These are phyloP conservation scores for Litchi chinensis DNA, from an alignment of 345 rosid species.

Conservation along the genomic window DNA sequence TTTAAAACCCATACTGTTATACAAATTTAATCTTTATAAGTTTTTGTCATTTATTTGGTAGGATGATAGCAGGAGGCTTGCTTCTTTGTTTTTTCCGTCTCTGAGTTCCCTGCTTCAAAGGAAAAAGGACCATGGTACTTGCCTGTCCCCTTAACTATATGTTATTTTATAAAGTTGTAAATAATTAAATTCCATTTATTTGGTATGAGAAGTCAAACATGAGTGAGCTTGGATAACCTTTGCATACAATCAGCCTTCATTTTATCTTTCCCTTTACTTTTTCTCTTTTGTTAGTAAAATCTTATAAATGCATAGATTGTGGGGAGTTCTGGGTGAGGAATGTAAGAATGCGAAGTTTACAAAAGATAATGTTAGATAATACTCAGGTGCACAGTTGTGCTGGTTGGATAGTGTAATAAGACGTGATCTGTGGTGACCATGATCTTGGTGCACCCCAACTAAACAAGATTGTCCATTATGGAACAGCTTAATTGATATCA, in stretches of 20 bases:
- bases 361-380: slow-evolving; percentile 2
- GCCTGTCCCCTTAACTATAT: neutral
- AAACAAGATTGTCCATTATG: neutral
- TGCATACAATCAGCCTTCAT: neutral
- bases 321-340: neutral
- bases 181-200: neutral
- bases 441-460: neutral
- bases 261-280: neutral
- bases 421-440: neutral
- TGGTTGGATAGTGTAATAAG: neutral
- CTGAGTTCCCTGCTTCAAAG: slow-evolving; percentile 59
- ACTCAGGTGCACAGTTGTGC: neutral
- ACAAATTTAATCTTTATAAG: neutral
- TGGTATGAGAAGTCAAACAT: neutral
- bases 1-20: neutral
- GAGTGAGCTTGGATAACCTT: neutral
- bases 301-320: neutral
- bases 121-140: slow-evolving; percentile 83
- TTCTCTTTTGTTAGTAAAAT: neutral
- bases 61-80: slow-evolving; percentile 88
- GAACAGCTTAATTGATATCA: neutral
- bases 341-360: neutral
- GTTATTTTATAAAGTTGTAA: neutral
- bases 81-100: slow-evolving; percentile 72
- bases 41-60: slow-evolving; percentile 28